Evolutionary conservation across 208 protist genomes (phyloP).

Genomic region (Leishmania turanica): DNA sequence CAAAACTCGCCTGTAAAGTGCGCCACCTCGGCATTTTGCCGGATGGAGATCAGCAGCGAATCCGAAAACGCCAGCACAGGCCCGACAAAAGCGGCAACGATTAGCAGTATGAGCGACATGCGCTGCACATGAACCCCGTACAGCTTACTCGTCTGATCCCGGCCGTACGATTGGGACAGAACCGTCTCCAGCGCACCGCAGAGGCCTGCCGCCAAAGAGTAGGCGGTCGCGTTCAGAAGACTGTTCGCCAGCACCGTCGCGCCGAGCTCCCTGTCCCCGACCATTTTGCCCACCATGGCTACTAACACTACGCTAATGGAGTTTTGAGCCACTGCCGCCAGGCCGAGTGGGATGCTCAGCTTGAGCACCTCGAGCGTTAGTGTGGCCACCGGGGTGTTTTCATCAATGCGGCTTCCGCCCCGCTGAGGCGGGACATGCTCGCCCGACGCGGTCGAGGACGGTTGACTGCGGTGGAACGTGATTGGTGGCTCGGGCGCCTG

Average conservation of each 20-base stretch:
- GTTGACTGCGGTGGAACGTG: not conserved
- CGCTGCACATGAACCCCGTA: slow-evolving; percentile 79
- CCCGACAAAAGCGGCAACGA: slow-evolving; percentile 48
- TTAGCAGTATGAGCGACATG: slow-evolving; percentile 72
- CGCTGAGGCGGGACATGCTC: not conserved
- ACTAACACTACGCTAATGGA: slow-evolving; percentile 54
- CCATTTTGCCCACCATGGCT: slow-evolving; percentile 56
- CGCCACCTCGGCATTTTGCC: slow-evolving; percentile 57
- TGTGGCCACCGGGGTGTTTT: slow-evolving; percentile 14
- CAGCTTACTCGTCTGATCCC: slow-evolving; percentile 68
- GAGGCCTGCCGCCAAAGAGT: slow-evolving; percentile 63
- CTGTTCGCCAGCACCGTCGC: slow-evolving; percentile 66
- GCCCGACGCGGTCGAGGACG: not conserved
- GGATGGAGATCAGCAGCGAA: slow-evolving; percentile 47
- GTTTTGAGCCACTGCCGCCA: slow-evolving; percentile 66
- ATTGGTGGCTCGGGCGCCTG: not conserved
- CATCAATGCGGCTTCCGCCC: slow-evolving; percentile 10
- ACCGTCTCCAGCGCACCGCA: slow-evolving; percentile 80
- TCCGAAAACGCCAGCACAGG: slow-evolving; percentile 65
- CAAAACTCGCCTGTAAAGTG: slow-evolving; percentile 64
- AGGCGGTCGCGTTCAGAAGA: slow-evolving; percentile 81
- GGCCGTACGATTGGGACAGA: slow-evolving; percentile 74
- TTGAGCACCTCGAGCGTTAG: slow-evolving; percentile 43
- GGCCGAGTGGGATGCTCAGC: slow-evolving; percentile 56
- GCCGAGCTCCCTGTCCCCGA: slow-evolving; percentile 56